phyloP scores from a whole-genome alignment of 1,139 yeast species.

The Blastobotrys capitulatus region DNA sequence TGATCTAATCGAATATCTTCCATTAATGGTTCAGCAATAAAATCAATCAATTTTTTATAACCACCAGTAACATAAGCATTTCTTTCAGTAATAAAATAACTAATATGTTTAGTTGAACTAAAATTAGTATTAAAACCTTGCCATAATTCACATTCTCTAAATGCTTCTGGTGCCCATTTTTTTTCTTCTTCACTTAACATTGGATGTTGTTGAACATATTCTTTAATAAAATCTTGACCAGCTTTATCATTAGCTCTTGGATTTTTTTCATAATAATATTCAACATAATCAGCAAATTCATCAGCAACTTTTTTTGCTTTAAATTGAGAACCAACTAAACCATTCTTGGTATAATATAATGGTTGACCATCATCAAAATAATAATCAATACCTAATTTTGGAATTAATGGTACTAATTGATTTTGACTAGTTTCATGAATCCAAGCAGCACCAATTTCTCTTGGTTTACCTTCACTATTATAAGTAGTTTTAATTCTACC shows the following conservation, averaged over 20 bases:
- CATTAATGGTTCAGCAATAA: conserved; percentile 39
- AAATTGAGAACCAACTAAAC: conserved; percentile 25
- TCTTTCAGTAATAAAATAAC: conserved; percentile 62
- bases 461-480: conserved; percentile 4
- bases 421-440: conserved; percentile 76
- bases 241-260: conserved; percentile 48
- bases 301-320: conserved; percentile 52
- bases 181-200: conserved; percentile 51
- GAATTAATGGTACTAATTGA: conserved; percentile 42
- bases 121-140: conserved; percentile 64
- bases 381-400: conserved; percentile 31
- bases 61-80: conserved; percentile 62
- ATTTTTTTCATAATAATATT: conserved; percentile 47
- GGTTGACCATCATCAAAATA: conserved; percentile 46
- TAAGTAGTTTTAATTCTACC: conserved; percentile 34
- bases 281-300: conserved; percentile 57
- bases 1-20: conserved; percentile 37
- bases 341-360: conserved; percentile 29
- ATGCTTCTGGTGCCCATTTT: conserved; percentile 43
- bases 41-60: conserved; percentile 40
- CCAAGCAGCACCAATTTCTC: conserved; percentile 73
- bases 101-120: conserved; percentile 65
- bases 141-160: conserved; percentile 67
- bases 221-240: conserved; percentile 42
- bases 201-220: conserved; percentile 42